A percentile compares a stretch with the other conserved stretches of the same genome.
Evolutionary conservation across 768 basidiomycete genomes (phyloP).

Genomic region (Sporobolomyces roseus): DNA sequence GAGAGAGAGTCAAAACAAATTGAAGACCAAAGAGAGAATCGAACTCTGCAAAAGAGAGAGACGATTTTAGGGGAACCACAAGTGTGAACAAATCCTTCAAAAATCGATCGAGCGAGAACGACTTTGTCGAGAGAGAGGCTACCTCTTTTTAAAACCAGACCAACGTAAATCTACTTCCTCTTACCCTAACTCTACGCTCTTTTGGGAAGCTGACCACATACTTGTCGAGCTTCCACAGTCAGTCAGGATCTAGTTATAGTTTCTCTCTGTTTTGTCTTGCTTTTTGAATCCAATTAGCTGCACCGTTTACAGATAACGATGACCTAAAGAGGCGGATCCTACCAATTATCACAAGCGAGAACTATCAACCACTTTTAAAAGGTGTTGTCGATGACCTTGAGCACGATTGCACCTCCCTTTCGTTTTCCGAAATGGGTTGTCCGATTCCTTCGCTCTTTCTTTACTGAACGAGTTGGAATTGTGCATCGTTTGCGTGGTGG

Average conservation of each 20-base stretch:
- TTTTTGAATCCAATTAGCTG: constrained; percentile 20
- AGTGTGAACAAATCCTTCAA: background rate
- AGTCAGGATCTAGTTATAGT: constrained; percentile 29
- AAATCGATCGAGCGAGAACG: background rate
- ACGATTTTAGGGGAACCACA: background rate
- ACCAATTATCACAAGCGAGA: constrained; percentile 16
- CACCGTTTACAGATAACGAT: constrained; percentile 23
- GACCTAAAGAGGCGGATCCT: constrained; percentile 16
- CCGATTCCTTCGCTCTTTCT: constrained; percentile 2
- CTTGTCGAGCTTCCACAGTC: background rate
- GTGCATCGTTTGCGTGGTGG: constrained; percentile 10
- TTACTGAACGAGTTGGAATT: background rate
- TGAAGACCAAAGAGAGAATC: background rate
- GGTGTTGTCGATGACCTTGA: constrained; percentile 17
- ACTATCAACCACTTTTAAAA: background rate
- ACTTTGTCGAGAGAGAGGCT: background rate
- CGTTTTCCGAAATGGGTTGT: constrained; percentile 13
- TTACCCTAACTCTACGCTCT: too few relatives aligned
- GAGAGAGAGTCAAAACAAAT: background rate
- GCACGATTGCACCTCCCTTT: constrained; percentile 13
- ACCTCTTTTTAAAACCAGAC: background rate
- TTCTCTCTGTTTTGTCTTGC: constrained; percentile 27
- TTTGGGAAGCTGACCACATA: background rate
- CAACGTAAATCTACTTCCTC: constrained; percentile 15
- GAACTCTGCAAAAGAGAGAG: background rate